Evolutionary conservation across 352 stramenopile species (phyloP).

Genomic region (Pythium rishiriense): DNA sequence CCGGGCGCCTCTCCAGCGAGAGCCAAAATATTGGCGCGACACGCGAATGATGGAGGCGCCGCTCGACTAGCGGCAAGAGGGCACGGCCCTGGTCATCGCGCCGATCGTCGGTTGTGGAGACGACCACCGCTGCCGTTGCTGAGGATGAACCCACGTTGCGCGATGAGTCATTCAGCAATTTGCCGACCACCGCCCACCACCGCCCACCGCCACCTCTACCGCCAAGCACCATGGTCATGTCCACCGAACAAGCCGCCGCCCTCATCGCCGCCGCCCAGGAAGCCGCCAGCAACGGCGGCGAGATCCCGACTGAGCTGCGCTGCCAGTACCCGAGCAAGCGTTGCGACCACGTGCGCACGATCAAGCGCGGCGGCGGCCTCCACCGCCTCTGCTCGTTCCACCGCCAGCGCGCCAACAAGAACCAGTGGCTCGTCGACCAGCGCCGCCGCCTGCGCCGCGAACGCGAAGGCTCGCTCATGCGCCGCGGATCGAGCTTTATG

Average conservation of each 20-base stretch:
- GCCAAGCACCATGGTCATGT: slow-evolving; percentile 11
- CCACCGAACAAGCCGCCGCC: slow-evolving; percentile 14
- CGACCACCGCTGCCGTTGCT: neutral
- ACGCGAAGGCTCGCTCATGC: slow-evolving; percentile 14
- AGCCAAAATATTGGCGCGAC: slow-evolving; percentile 1
- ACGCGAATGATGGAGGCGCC: neutral
- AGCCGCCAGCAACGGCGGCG: slow-evolving; percentile 10
- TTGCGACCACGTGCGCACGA: slow-evolving; percentile 17
- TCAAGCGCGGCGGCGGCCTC: slow-evolving; percentile 15
- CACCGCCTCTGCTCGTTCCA: slow-evolving; percentile 20
- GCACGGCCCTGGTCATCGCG: neutral
- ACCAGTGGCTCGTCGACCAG: slow-evolving; percentile 30
- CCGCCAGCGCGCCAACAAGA: slow-evolving; percentile 27
- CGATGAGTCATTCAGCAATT: slow-evolving; percentile 21
- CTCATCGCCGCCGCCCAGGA: slow-evolving; percentile 18
- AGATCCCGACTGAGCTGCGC: slow-evolving; percentile 4
- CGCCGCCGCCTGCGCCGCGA: slow-evolving; percentile 25
- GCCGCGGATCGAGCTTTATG: slow-evolving; percentile 1
- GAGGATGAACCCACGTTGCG: slow-evolving; percentile 11
- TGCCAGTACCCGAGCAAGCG: slow-evolving; percentile 23
- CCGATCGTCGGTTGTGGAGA: neutral
- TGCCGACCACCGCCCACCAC: slow-evolving; percentile 2
- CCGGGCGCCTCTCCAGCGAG: neutral
- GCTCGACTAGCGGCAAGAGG: neutral
- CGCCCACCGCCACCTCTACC: slow-evolving; percentile 4